A percentile compares a stretch with the other conserved stretches of the same genome.
phyloP scores from a whole-genome alignment of 371 early-diverging fungal species.

The Mucor irregularis region DNA sequence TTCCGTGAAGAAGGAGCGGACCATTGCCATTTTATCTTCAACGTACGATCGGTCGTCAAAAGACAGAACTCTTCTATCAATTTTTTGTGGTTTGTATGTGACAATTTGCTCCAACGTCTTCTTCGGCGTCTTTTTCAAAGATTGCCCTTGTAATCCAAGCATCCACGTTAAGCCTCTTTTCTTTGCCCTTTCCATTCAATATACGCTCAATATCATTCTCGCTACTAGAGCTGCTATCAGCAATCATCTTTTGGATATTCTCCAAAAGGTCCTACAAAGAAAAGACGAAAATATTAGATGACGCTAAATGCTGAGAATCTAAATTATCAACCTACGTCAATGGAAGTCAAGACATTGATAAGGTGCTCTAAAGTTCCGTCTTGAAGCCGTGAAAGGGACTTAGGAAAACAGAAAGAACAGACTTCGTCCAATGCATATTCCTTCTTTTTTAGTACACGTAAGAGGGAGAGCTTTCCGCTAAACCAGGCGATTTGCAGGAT shows the following conservation, averaged over 20 bases:
- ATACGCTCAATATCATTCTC: slow-evolving; percentile 14
- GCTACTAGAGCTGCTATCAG: slow-evolving; percentile 12
- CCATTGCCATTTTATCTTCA: too few species aligned
- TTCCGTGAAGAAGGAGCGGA: too few species aligned
- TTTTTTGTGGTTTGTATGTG: too few species aligned
- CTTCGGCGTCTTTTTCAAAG: slow-evolving; percentile 18
- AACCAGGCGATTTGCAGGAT: slow-evolving; percentile 15
- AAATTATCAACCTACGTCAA: slow-evolving; percentile 15
- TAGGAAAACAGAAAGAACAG: slow-evolving; percentile 14
- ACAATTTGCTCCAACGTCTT: slow-evolving; percentile 2
- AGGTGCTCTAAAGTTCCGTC: slow-evolving; percentile 13
- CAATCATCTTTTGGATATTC: slow-evolving; percentile 17
- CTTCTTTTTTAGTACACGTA: slow-evolving; percentile 12
- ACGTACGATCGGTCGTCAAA: too few species aligned
- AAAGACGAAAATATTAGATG: slow-evolving; percentile 9
- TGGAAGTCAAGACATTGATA: slow-evolving; percentile 14
- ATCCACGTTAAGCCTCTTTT: slow-evolving; percentile 17
- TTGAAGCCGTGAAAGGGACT: slow-evolving; percentile 2
- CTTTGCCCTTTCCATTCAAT: slow-evolving; percentile 12
- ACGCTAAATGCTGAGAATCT: slow-evolving; percentile 15
- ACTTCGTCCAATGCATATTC: slow-evolving; percentile 14
- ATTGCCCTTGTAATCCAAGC: slow-evolving; percentile 16
- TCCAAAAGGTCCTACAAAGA: slow-evolving; percentile 11
- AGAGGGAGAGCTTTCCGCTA: slow-evolving; percentile 12
- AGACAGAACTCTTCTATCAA: too few species aligned